These are phyloP conservation scores for Dorcoceras hygrometricum DNA, from an alignment of 257 asterid genomes.

Conservation along the genomic window DNA sequence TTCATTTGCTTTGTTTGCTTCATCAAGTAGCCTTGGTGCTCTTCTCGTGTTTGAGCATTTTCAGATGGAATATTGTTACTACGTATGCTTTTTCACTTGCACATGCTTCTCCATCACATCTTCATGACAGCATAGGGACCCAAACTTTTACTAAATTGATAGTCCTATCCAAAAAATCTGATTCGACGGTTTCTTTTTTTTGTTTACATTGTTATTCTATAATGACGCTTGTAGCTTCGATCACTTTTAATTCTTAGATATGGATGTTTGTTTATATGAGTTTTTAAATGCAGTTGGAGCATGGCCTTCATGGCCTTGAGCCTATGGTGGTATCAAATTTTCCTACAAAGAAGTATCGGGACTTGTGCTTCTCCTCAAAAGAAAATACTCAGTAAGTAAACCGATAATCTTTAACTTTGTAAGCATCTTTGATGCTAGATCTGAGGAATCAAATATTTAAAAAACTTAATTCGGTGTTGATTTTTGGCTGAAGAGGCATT, in stretches of 20 bases:
- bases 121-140: conserved; percentile 1
- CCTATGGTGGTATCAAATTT: conserved; percentile 66
- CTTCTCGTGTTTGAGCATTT: conserved; percentile 19
- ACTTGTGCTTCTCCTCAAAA: conserved; percentile 48
- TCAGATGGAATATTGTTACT: conserved; percentile 4
- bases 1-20: conserved; percentile 27
- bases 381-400: conserved; percentile 75
- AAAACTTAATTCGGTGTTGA: not conserved
- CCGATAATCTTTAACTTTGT: not conserved
- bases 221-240: conserved; percentile 1
- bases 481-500: not conserved
- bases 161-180: not conserved
- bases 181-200: conserved; percentile 5
- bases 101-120: conserved; percentile 19
- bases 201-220: not conserved
- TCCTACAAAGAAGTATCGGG: conserved; percentile 61
- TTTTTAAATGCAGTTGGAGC: conserved; percentile 53
- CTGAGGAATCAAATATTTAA: not conserved
- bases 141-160: conserved; percentile 11
- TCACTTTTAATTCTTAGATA: conserved; percentile 17
- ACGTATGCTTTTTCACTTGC: not conserved
- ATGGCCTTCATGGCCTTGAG: conserved; percentile 79
- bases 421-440: not conserved
- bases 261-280: conserved; percentile 7
- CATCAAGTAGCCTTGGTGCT: conserved; percentile 9